Percentiles rank a stretch among this genome's conserved stretches.
Conservation (phyloP, 2,329 filamentous ascomycete species). For the Sporothrix humicola region DNA sequence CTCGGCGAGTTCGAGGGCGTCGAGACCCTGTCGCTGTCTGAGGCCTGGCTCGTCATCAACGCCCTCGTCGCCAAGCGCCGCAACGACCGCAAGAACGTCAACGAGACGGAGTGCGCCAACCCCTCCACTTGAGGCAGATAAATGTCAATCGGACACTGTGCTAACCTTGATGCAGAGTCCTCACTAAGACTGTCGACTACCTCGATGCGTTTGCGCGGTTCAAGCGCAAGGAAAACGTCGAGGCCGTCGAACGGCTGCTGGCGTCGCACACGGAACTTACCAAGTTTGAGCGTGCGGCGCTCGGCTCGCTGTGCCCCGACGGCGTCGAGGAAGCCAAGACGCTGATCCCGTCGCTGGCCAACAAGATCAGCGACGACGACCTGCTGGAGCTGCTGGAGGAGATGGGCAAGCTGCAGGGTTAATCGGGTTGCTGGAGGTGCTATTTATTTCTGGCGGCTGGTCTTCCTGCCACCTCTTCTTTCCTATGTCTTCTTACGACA, state of each 20-base stretch:
- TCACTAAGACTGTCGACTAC: conserved; percentile 89
- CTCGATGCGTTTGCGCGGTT: conserved; percentile 94
- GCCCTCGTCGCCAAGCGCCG: conserved; percentile 82
- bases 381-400: conserved; percentile 88
- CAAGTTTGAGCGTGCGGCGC: conserved; percentile 90
- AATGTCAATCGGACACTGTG: too few relatives aligned
- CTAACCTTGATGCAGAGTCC: conserved; percentile 64
- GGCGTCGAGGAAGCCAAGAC: conserved; percentile 95
- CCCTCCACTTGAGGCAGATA: neutral
- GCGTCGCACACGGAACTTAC: conserved; percentile 79
- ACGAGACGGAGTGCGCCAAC: conserved; percentile 74
- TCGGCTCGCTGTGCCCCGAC: conserved; percentile 91
- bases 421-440: neutral
- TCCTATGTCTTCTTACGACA: conserved; percentile 12
- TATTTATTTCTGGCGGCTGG: too few relatives aligned
- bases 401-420: conserved; percentile 75
- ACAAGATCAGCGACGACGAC: conserved; percentile 90
- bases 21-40: conserved; percentile 88
- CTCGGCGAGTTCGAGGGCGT: conserved; percentile 94
- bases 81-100: conserved; percentile 79
- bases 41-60: conserved; percentile 90
- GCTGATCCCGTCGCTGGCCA: conserved; percentile 83
- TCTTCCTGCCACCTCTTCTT: neutral
- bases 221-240: conserved; percentile 92
- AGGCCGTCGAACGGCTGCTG: conserved; percentile 88